phyloP scores from a whole-genome alignment of 179 eudicot genomes.

The Spergularia azorica region DNA sequence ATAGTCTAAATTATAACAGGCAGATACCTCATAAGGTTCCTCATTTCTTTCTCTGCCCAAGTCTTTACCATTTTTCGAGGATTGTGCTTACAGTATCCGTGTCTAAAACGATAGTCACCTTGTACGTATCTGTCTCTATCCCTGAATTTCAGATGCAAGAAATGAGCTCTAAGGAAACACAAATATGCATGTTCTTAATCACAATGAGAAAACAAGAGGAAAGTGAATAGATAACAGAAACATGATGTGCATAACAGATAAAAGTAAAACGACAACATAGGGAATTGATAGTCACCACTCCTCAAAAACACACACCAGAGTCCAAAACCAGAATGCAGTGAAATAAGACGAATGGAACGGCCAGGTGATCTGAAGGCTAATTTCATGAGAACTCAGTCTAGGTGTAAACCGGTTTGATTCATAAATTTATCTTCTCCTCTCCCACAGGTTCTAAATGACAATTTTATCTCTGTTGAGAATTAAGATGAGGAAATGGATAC shows the following conservation, averaged over 20 bases:
- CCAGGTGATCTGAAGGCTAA: not conserved
- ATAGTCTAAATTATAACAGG: not conserved
- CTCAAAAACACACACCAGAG: not conserved
- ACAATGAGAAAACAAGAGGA: no score
- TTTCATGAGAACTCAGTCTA: not conserved
- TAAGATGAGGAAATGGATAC: not conserved
- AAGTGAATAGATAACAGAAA: not conserved
- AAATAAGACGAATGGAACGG: not conserved
- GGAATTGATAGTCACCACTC: not conserved
- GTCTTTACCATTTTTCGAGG: constrained; percentile 98
- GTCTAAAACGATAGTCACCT: constrained; percentile 93
- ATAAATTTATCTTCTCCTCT: not conserved
- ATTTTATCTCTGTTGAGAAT: not conserved
- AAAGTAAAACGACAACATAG: not conserved
- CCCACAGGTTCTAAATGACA: not conserved
- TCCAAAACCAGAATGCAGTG: no score
- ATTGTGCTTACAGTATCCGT: constrained; percentile 94
- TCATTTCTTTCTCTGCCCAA: constrained; percentile 99
- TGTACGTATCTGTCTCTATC: constrained; percentile 93
- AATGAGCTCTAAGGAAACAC: not conserved
- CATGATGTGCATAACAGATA: not conserved
- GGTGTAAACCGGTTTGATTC: not conserved
- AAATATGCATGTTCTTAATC: not conserved
- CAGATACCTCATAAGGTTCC: constrained; percentile 86
- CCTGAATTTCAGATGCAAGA: constrained; percentile 43